Base-by-base conservation (phyloP, 768 basidiomycete genomes). In the Clathrus columnatus region DNA sequence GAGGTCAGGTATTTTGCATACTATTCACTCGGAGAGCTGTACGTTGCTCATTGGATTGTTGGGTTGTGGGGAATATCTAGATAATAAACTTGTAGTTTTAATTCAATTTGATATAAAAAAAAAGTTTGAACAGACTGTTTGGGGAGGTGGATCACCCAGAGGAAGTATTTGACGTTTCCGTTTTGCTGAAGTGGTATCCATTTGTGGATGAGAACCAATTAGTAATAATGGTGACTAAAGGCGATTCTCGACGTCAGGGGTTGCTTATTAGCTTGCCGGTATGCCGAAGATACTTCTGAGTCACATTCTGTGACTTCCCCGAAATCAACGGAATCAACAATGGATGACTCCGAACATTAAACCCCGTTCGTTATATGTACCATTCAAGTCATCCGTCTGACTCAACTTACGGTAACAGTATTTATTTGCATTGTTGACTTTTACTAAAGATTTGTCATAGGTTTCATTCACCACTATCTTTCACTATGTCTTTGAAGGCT, bases 401-500 rank as follows among this genome's bases (percentile, higher is more conserved):
- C 36, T 36, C 36, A n/a, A 36, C 36, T 11, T 36, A 36, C 30
- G 30, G 14, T 36, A 14, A 36, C n/a, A n/a, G 10, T 36, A 36
- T 36, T 36, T 36, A 36, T n/a, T 36, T 2, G n/a, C 36, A 3
- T n/a, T 36, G 4, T 11, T 36, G 36, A 36, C 30, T 32, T 32
- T 36, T 36, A 2, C 11, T 14, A 36, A 4, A 11, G 36, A n/a
- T n/a, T n/a, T n/a, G n/a, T n/a, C n/a, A n/a, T n/a, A n/a, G n/a
- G n/a, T n/a, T n/a, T n/a, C n/a, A n/a, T n/a, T n/a, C n/a, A n/a
- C n/a, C n/a, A n/a, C n/a, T n/a, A n/a, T n/a, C 36, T 14, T 36
- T n/a, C 4, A 36, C 7, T 36, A 36, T 36, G 36, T 36, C 27
- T 36, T 56, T 48, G 48, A 71, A 72, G 70, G 63, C 69, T 36